Base-by-base conservation (phyloP, 2,329 filamentous ascomycete genomes). In the Ophiostoma himal-ulmi region DNA sequence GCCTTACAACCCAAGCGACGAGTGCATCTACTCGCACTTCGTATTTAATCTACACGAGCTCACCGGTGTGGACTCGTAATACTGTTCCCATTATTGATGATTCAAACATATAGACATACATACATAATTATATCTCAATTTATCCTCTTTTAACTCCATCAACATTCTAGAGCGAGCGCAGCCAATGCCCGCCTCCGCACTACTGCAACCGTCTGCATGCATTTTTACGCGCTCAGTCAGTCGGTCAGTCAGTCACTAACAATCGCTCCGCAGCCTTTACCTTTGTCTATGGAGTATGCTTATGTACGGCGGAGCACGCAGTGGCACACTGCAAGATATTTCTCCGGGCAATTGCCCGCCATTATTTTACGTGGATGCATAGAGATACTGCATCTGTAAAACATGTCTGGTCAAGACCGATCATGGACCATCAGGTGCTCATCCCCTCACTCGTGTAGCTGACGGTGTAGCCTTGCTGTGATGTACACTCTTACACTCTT, bases 161-260 rank as follows among this genome's bases (percentile, higher is more conserved):
- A 3, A 39, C 20, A 36, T 65, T 65, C 62, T 65, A 65, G 62
- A 65, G 36, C 36, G 62, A 39, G 34, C 62, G 34, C 62, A 37
- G 34, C 62, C 62, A 36, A 54, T 22, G 34, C 57, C 57, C 36
- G 62, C 62, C 26, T 65, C 62, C 62, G 62, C 62, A 39, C 62
- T 39, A 39, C 34, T 65, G 34, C 36, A 64, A 36, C 30, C 34
- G 60, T 14, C 57, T 34, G 57, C 57, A 62, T 34, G 54, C 54
- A 60, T 10, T 13, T 22, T 17, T 44, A 44, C 39, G 54, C 54
- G 22, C 30, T 14, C 60, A 64, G 4, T 8, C 52, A 10, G 52
- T n/a, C 30, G 30, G 30, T 30, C 30, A 30, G 30, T 30, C 30
- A 30, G 30, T 30, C 30, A 30, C 30, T 30, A 30, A 57, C 7